Percentiles rank a stretch among this genome's conserved stretches.
phyloP scores from a whole-genome alignment of 2,329 filamentous ascomycete genomes.

The Fusarium avenaceum region DNA sequence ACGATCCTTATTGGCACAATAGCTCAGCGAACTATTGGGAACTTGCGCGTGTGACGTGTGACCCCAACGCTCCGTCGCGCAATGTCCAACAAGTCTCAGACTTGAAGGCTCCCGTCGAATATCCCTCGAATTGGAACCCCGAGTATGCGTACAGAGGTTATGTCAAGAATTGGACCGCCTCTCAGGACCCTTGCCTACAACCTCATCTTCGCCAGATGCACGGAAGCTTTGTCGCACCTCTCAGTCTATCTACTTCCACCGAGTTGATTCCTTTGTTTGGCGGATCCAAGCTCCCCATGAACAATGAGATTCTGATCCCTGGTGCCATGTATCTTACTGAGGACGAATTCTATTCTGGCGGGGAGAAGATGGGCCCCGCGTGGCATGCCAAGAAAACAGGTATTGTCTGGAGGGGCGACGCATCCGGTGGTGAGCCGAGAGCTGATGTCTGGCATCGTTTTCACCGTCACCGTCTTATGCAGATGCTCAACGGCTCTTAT shows the following conservation, averaged over 20 bases:
- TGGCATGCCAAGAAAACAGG: conserved; percentile 70
- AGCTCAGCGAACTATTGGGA: conserved; percentile 70
- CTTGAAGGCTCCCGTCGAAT: conserved; percentile 51
- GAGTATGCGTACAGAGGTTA: conserved; percentile 62
- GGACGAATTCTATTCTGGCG: conserved; percentile 71
- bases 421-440: conserved; percentile 69
- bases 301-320: conserved; percentile 75
- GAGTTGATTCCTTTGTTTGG: conserved; percentile 72
- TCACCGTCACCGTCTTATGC: conserved; percentile 78
- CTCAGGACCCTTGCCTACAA: conserved; percentile 71
- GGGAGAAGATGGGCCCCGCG: conserved; percentile 64
- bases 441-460: conserved; percentile 75
- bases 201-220: conserved; percentile 66
- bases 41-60: conserved; percentile 68
- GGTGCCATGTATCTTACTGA: conserved; percentile 74
- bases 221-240: conserved; percentile 69
- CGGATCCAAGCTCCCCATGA: conserved; percentile 72
- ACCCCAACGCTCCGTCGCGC: conserved; percentile 65
- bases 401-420: conserved; percentile 75
- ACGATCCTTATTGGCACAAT: conserved; percentile 64
- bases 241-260: conserved; percentile 64
- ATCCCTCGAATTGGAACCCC: conserved; percentile 54
- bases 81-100: conserved; percentile 53
- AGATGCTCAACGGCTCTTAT: conserved; percentile 75
- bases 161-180: conserved; percentile 69